phyloP scores from a whole-genome alignment of 352 stramenopile genomes.

The Phytophthora melonis region DNA sequence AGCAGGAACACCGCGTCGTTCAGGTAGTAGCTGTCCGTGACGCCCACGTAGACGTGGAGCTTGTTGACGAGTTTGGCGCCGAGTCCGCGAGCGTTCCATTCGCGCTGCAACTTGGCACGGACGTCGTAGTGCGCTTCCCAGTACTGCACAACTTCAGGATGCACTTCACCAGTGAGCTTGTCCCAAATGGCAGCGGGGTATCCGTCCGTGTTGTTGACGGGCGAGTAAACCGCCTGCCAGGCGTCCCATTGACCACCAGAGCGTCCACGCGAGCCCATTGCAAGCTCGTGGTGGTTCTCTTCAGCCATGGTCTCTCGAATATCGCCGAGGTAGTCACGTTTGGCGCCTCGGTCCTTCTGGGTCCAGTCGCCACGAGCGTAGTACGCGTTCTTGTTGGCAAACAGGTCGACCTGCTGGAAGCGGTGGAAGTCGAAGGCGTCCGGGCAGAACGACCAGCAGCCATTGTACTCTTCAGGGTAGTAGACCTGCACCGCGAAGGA shows the following conservation, averaged over 20 bases:
- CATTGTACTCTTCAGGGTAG: constrained; percentile 83
- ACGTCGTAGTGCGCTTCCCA: constrained; percentile 78
- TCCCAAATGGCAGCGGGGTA: constrained; percentile 73
- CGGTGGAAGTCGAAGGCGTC: constrained; percentile 82
- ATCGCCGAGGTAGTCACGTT: constrained; percentile 70
- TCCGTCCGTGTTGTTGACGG: constrained; percentile 65
- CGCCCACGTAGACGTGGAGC: constrained; percentile 77
- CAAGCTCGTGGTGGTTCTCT: constrained; percentile 81
- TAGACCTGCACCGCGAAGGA: constrained; percentile 79
- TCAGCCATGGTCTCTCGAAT: constrained; percentile 79
- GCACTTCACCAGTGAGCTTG: constrained; percentile 73
- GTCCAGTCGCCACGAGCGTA: constrained; percentile 76
- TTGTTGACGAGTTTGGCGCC: constrained; percentile 80
- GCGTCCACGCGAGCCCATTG: constrained; percentile 65
- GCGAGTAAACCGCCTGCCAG: constrained; percentile 79
- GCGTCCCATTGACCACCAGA: constrained; percentile 81
- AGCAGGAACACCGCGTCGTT: constrained; percentile 80
- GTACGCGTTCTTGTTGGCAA: constrained; percentile 75
- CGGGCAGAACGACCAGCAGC: constrained; percentile 84
- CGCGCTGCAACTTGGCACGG: constrained; percentile 71
- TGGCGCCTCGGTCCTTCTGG: constrained; percentile 69
- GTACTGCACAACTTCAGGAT: constrained; percentile 64
- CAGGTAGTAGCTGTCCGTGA: constrained; percentile 82
- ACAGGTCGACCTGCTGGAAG: constrained; percentile 77
- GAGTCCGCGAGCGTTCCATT: constrained; percentile 60